Evolutionary conservation across 176 grass and related monocot genomes (phyloP).

Genomic region (Phyllostachys edulis): DNA sequence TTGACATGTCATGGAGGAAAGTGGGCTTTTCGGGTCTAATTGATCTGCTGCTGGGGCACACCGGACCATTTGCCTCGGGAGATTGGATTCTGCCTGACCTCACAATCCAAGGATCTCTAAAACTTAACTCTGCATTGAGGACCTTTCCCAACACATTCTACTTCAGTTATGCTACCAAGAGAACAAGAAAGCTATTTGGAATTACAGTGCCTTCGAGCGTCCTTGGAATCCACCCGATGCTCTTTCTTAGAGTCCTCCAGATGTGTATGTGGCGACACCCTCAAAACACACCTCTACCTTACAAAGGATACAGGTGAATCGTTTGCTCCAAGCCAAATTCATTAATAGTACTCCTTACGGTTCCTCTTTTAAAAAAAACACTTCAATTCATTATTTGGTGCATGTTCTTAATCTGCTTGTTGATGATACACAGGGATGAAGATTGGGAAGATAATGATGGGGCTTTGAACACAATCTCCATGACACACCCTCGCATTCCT

Average conservation of each 20-base stretch:
- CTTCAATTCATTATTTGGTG: not conserved
- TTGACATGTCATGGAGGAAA: constrained; percentile 80
- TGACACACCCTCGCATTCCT: constrained; percentile 82
- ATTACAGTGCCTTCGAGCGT: constrained; percentile 83
- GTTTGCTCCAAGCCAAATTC: not conserved
- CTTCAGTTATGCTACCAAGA: constrained; percentile 98
- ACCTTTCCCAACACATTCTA: constrained; percentile 96
- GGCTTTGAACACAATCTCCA: constrained; percentile 92
- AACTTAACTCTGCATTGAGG: constrained; percentile 55
- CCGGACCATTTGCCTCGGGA: constrained; percentile 73
- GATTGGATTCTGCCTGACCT: constrained; percentile 98
- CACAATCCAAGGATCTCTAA: constrained; percentile 83
- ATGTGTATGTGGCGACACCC: constrained; percentile 93
- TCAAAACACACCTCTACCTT: constrained; percentile 56
- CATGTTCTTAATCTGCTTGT: not conserved
- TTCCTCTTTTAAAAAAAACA: not conserved
- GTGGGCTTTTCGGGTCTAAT: constrained; percentile 66
- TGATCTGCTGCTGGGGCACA: constrained; percentile 74
- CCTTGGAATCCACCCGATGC: constrained; percentile 84
- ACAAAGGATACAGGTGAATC: constrained; percentile 91
- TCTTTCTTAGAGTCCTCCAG: constrained; percentile 94
- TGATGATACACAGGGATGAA: constrained; percentile 67
- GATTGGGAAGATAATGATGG: constrained; percentile 99
- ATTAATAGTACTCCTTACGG: not conserved
- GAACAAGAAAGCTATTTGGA: constrained; percentile 76